Conservation (phyloP, 305 asterid species). For the Fraxinus velutina region DNA sequence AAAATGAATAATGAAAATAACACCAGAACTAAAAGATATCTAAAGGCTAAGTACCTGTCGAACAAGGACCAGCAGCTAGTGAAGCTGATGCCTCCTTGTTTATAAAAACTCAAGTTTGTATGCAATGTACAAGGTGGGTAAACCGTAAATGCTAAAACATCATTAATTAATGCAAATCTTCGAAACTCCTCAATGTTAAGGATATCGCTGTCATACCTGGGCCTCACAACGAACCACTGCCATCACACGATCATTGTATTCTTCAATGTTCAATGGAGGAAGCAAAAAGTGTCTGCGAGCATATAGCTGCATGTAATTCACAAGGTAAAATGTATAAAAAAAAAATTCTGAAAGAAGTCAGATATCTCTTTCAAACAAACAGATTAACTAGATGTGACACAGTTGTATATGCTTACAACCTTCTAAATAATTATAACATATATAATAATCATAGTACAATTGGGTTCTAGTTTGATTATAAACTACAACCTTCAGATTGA, state of each 20-base stretch:
- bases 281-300: conserved; percentile 89
- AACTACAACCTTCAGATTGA: not conserved
- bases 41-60: not conserved
- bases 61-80: not conserved
- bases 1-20: not conserved
- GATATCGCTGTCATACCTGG: conserved; percentile 52
- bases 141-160: not conserved
- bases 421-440: conserved; percentile 3
- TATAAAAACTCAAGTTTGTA: not conserved
- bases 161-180: conserved; percentile 5
- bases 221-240: conserved; percentile 98
- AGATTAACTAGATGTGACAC: not conserved
- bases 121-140: not conserved
- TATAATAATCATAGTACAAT: not conserved
- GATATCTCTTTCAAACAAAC: not conserved
- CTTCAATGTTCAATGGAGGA: conserved; percentile 81
- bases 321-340: conserved; percentile 11
- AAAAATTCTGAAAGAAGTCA: conserved; percentile 11
- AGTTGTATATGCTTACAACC: not conserved
- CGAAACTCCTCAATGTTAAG: not conserved
- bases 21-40: not conserved
- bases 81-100: conserved; percentile 12
- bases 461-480: not conserved
- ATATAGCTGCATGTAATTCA: conserved; percentile 59
- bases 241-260: conserved; percentile 81